Percentiles rank a stretch among this genome's conserved stretches.
phyloP scores from a whole-genome alignment of 345 rosid species.

The Gossypium rotundifolium region DNA sequence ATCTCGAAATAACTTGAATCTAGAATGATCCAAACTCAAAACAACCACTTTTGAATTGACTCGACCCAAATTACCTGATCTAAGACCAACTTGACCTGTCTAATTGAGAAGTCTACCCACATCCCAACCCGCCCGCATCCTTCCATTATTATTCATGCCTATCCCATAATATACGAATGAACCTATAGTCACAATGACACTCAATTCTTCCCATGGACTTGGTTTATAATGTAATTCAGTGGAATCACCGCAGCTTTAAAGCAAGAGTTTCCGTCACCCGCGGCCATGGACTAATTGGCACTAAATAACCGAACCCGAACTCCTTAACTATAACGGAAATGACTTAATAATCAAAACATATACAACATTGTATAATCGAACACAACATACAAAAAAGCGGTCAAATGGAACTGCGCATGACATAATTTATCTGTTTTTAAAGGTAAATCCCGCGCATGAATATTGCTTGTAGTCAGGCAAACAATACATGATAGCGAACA shows the following conservation, averaged over 20 bases:
- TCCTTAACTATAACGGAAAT: neutral
- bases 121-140: too few relatives aligned
- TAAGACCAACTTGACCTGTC: too few relatives aligned
- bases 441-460: neutral
- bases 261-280: neutral
- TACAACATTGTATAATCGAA: neutral
- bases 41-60: neutral
- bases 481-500: neutral
- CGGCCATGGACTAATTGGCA: neutral
- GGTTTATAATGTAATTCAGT: neutral
- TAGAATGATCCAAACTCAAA: neutral
- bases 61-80: too few relatives aligned
- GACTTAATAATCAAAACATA: neutral
- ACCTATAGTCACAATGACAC: neutral
- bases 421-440: too few relatives aligned
- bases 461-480: neutral
- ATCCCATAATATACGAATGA: neutral
- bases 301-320: neutral
- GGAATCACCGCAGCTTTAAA: neutral
- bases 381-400: neutral
- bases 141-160: neutral
- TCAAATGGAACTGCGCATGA: neutral
- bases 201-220: neutral
- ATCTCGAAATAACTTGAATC: too few relatives aligned
- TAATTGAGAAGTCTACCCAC: too few relatives aligned